Conservation (phyloP, 192 early-diverging fungal genomes). For the Linnemannia schmuckeri region DNA sequence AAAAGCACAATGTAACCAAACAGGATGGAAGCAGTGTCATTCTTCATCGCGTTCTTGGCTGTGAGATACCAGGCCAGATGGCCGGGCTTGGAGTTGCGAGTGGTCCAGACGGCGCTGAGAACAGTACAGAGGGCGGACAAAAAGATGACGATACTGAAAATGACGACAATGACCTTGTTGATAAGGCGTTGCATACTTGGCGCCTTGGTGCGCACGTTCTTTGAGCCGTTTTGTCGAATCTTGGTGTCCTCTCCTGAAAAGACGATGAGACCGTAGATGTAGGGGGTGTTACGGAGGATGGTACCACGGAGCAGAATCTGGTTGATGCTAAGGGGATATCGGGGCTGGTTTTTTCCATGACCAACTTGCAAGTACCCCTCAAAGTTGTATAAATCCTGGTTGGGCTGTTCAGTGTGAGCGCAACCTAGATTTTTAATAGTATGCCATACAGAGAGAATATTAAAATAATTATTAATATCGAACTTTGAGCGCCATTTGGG, state of each 20-base stretch:
- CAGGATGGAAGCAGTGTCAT: constrained; percentile 53
- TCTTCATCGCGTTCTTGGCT: constrained; percentile 23
- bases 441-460: neutral
- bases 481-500: neutral
- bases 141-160: constrained; percentile 70
- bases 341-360: constrained; percentile 44
- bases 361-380: constrained; percentile 81
- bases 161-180: constrained; percentile 83
- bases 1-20: constrained; percentile 86
- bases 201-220: constrained; percentile 79
- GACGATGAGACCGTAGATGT: constrained; percentile 82
- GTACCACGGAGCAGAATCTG: constrained; percentile 91
- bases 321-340: constrained; percentile 79
- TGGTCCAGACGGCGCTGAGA: constrained; percentile 66
- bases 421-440: constrained; percentile 32
- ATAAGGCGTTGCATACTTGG: constrained; percentile 82
- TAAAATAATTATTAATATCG: constrained; percentile 18
- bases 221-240: constrained; percentile 77
- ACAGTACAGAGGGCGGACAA: constrained; percentile 67
- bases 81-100: constrained; percentile 11
- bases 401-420: constrained; percentile 79
- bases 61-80: constrained; percentile 68
- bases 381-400: constrained; percentile 86
- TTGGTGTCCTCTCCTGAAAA: constrained; percentile 79
- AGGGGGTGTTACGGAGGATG: constrained; percentile 85